Base-by-base conservation (phyloP, 176 grass and related monocot genomes). In the Ensete glaucum region DNA sequence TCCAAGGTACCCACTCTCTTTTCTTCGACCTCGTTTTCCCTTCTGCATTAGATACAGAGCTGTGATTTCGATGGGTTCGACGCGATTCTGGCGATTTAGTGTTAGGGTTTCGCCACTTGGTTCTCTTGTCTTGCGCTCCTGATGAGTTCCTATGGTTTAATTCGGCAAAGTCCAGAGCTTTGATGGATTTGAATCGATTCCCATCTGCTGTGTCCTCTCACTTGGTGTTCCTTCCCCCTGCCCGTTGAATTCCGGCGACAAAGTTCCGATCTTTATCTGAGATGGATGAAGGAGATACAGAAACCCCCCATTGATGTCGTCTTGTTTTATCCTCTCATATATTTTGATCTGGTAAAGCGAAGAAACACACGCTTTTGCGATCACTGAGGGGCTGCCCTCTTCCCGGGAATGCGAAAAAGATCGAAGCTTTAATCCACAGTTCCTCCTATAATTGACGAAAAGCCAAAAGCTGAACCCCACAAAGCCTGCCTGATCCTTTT, bases 1-100 rank as follows among this genome's bases (percentile, higher is more conserved):
- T 74, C 72, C 53, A 74, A 74, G 72, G 72, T 74, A 53, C 24
- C 19, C 12, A 15, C 20, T 67, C 10, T 72, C 10, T 21, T 25
- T 22, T 8, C 8, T 54, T 24, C 1, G 20, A 53, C 22, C 0
- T 43, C 34, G 34, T 43, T 43, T 43, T 43, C 34, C 34, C 34
- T 29, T 73, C 25, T 12, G 51, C 14, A 12, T 27, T 9, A 16
- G n/a, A 58, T 57, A 11, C 9, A 51, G 15, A n/a, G 27, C 57
- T 74, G 14, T 26, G 1, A 11, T 56, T 19, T 16, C 1, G 11
- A 22, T 22, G 72, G 24, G 34, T 56, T 17, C 14, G 20, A 15
- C 29, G 51, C 72, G 12, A 13, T 25, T 9, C 52, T 34, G 22
- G 55, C 13, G 50, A 1, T 17, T 57, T 74, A 3, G 27, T 56